Evolutionary conservation across 2,329 filamentous ascomycete genomes (phyloP).

Genomic region (Fusarium multiceps): DNA sequence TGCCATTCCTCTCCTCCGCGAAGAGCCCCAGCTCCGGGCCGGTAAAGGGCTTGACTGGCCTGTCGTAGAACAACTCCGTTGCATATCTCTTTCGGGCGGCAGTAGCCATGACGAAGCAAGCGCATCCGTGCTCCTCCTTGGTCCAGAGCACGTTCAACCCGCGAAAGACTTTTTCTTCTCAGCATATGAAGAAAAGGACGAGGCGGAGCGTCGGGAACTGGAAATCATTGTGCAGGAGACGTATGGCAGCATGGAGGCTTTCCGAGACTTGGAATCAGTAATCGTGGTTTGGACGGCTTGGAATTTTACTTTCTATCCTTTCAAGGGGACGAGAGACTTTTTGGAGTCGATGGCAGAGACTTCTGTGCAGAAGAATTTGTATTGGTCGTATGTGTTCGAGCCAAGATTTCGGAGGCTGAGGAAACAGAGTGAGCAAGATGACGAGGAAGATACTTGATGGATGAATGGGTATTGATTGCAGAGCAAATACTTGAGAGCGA

Average conservation of each 20-base stretch:
- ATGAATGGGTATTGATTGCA: no score
- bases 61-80: neutral
- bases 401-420: neutral
- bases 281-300: constrained; percentile 5
- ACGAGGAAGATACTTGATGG: neutral
- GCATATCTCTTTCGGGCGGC: constrained; percentile 1
- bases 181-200: neutral
- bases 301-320: constrained; percentile 1
- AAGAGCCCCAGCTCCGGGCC: neutral
- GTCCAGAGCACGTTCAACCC: neutral
- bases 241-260: neutral
- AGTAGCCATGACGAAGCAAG: neutral
- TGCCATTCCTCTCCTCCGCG: neutral
- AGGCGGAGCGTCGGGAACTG: neutral
- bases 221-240: constrained; percentile 10
- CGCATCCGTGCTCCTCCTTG: neutral
- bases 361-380: neutral
- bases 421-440: neutral
- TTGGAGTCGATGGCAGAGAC: constrained; percentile 7
- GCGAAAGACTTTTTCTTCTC: constrained; percentile 15
- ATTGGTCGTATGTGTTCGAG: constrained; percentile 9
- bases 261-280: neutral
- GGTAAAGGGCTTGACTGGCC: constrained; percentile 1
- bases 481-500: neutral
- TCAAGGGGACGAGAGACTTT: neutral